phyloP scores from a whole-genome alignment of 2,329 filamentous ascomycete species.

The Colletotrichum camelliae region DNA sequence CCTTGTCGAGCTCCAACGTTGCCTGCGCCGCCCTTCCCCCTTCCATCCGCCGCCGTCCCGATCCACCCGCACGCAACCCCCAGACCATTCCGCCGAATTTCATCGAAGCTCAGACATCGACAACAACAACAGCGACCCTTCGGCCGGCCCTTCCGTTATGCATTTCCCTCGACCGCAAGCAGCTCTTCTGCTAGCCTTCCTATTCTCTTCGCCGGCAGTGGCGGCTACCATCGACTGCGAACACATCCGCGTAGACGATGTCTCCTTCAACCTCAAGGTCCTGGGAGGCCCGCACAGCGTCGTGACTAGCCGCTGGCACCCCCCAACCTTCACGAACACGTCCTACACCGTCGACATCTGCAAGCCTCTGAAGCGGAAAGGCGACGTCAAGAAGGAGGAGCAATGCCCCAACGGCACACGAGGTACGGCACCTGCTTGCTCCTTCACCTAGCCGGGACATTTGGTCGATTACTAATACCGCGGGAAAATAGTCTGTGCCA shows the following conservation, averaged over 20 bases:
- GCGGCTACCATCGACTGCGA: slow-evolving; percentile 66
- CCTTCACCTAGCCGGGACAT: not conserved
- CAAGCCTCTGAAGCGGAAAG: slow-evolving; percentile 65
- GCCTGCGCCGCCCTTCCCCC: not conserved
- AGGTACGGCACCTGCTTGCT: slow-evolving; percentile 47
- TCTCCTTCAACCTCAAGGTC: slow-evolving; percentile 67
- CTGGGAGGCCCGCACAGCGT: slow-evolving; percentile 74
- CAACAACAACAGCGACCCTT: not conserved
- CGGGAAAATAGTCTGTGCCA: slow-evolving; percentile 71
- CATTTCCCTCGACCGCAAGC: slow-evolving; percentile 32
- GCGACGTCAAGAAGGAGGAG: slow-evolving; percentile 57
- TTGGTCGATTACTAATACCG: not conserved
- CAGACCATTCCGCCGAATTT: not conserved
- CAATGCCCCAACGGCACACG: slow-evolving; percentile 74
- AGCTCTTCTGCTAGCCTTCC: slow-evolving; percentile 40
- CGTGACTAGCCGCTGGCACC: slow-evolving; percentile 60
- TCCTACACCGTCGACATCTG: slow-evolving; percentile 87
- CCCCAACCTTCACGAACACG: slow-evolving; percentile 67
- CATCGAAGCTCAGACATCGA: slow-evolving; percentile 24
- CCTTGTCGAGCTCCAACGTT: not conserved
- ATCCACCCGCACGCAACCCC: not conserved
- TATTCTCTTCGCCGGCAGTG: slow-evolving; percentile 39
- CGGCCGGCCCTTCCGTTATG: slow-evolving; percentile 1
- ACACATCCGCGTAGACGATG: slow-evolving; percentile 61
- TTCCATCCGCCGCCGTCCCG: not conserved